These are phyloP conservation scores for Lenwebbia sp. DNA, from an alignment of 345 rosid species.

Conservation along the genomic window DNA sequence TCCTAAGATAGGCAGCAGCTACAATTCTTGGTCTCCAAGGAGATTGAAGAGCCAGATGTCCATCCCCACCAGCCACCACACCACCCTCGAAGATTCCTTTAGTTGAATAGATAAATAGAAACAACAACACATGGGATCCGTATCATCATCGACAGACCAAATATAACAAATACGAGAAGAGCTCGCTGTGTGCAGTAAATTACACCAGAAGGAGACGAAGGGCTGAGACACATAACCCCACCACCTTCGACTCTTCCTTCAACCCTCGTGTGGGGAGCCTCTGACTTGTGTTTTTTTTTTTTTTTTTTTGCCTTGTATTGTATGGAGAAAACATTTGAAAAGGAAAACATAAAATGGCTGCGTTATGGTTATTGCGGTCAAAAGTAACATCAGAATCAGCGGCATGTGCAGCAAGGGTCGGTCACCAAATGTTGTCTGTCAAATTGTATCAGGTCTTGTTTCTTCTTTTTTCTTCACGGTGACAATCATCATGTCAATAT, in stretches of 20 bases:
- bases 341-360: neutral
- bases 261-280: neutral
- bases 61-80: neutral
- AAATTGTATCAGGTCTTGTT: neutral
- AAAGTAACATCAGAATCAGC: neutral
- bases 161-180: neutral
- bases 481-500: neutral
- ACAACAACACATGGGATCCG: neutral
- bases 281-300: neutral
- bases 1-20: neutral
- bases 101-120: neutral
- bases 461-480: neutral
- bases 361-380: neutral
- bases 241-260: neutral
- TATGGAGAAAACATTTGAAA: neutral
- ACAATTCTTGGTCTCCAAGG: neutral
- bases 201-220: neutral
- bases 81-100: neutral
- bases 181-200: neutral
- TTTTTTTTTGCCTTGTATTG: neutral
- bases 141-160: neutral
- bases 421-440: neutral
- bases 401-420: neutral
- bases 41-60: neutral
- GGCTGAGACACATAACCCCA: neutral